Conservation (phyloP, 2,329 filamentous ascomycete species). For the Fusarium anthophilum region DNA sequence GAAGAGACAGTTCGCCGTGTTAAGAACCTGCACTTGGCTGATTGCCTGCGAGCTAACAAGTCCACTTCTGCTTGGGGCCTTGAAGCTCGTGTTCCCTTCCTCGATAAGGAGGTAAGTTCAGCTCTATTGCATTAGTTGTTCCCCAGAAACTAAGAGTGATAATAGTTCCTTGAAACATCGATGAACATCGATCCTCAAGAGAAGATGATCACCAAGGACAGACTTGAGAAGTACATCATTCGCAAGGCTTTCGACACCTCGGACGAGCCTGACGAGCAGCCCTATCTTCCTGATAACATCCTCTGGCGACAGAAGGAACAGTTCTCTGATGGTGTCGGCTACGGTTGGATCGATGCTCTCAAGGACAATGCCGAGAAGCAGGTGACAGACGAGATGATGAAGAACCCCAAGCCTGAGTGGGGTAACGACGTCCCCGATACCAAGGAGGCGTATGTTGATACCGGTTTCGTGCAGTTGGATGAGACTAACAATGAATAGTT, state of each 20-base stretch:
- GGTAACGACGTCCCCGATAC: slow-evolving; percentile 90
- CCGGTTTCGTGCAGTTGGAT: background rate
- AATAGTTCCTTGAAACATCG: slow-evolving; percentile 83
- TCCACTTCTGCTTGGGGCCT: slow-evolving; percentile 98
- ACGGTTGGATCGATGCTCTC: slow-evolving; percentile 97
- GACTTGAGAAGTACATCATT: slow-evolving; percentile 97
- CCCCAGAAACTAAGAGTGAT: slow-evolving; percentile 30
- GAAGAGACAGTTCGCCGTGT: slow-evolving; percentile 92
- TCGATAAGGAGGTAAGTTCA: slow-evolving; percentile 82
- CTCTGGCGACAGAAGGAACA: slow-evolving; percentile 99
- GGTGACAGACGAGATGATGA: slow-evolving; percentile 97
- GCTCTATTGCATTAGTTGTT: background rate
- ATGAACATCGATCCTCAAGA: slow-evolving; percentile 96
- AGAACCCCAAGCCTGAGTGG: slow-evolving; percentile 98
- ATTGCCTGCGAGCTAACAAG: slow-evolving; percentile 98
- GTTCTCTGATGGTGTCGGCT: slow-evolving; percentile 97
- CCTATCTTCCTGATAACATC: slow-evolving; percentile 96
- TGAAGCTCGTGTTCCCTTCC: slow-evolving; percentile 96
- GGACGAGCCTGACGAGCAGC: slow-evolving; percentile 80
- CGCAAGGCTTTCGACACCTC: slow-evolving; percentile 96
- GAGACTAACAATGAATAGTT: slow-evolving; percentile 58
- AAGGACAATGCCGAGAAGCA: slow-evolving; percentile 93
- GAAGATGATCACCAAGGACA: slow-evolving; percentile 92
- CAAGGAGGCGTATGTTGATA: slow-evolving; percentile 82
- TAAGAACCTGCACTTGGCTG: slow-evolving; percentile 95